Evolutionary conservation across 192 early-diverging fungal genomes (phyloP).

Genomic region (Backusella psychrophila): DNA sequence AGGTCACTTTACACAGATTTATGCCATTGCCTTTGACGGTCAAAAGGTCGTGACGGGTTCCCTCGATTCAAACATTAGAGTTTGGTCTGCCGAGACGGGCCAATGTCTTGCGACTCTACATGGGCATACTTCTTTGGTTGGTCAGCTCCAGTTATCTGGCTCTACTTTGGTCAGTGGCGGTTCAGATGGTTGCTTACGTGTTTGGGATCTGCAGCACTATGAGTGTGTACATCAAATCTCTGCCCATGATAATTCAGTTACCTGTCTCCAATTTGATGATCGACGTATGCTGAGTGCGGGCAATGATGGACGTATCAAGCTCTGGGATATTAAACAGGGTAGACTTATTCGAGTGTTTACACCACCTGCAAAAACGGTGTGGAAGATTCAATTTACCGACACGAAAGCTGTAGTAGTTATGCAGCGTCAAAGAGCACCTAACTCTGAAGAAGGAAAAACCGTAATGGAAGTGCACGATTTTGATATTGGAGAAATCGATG

Average conservation of each 20-base stretch:
- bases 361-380: conserved; percentile 79
- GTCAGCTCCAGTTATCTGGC: conserved; percentile 81
- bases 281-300: conserved; percentile 88
- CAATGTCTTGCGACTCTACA: conserved; percentile 74
- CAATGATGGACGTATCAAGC: conserved; percentile 87
- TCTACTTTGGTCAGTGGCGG: conserved; percentile 87
- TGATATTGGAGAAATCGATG: conserved; percentile 23
- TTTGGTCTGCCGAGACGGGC: conserved; percentile 89
- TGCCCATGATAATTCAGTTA: conserved; percentile 82
- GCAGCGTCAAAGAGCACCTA: conserved; percentile 35
- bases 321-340: conserved; percentile 92
- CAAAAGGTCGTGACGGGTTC: conserved; percentile 85
- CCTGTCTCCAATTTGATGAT: conserved; percentile 94
- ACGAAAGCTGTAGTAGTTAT: conserved; percentile 55
- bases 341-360: conserved; percentile 81
- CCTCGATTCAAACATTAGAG: conserved; percentile 86
- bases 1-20: conserved; percentile 94
- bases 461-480: conserved; percentile 43
- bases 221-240: conserved; percentile 63
- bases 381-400: conserved; percentile 64
- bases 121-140: conserved; percentile 93
- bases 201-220: conserved; percentile 80
- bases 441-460: conserved; percentile 29
- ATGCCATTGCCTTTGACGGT: conserved; percentile 88
- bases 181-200: conserved; percentile 86